A percentile compares a stretch with the other conserved stretches of the same genome.
Evolutionary conservation across 1,284 basidiomycete genomes (phyloP).

Genomic region (Marasmius sp.): DNA sequence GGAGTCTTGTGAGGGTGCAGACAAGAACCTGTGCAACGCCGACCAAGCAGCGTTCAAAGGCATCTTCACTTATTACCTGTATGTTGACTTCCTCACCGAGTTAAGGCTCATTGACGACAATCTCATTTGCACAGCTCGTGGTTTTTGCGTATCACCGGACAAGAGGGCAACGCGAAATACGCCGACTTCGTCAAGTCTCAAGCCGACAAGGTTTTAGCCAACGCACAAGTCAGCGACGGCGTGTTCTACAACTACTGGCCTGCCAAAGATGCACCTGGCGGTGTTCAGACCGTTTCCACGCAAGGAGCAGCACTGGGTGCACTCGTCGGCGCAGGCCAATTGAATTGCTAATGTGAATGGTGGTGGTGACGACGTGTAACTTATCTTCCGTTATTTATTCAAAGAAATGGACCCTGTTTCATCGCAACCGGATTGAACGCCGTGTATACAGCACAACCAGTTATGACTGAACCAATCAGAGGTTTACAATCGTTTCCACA

Average conservation of each 20-base stretch:
- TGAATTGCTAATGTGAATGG: slow-evolving; percentile 13
- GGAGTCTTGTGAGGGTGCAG: slow-evolving; percentile 17
- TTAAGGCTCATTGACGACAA: not conserved
- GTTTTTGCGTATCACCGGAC: slow-evolving; percentile 19
- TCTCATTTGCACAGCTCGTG: slow-evolving; percentile 10
- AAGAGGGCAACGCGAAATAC: slow-evolving; percentile 16
- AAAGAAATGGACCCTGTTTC: too few relatives aligned
- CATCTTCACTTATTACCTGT: slow-evolving; percentile 18
- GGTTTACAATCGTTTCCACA: not conserved
- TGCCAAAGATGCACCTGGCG: slow-evolving; percentile 3
- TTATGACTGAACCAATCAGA: not conserved
- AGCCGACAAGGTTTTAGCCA: slow-evolving; percentile 15
- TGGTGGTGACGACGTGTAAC: too few relatives aligned
- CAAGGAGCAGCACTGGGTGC: slow-evolving; percentile 21
- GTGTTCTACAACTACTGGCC: slow-evolving; percentile 16
- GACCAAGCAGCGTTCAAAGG: slow-evolving; percentile 23
- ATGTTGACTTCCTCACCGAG: not conserved
- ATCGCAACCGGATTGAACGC: too few relatives aligned
- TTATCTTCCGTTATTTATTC: too few relatives aligned
- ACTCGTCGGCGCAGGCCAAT: slow-evolving; percentile 17
- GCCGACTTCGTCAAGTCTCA: slow-evolving; percentile 15
- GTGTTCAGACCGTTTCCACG: slow-evolving; percentile 11
- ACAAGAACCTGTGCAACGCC: slow-evolving; percentile 15
- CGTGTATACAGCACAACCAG: too few relatives aligned
- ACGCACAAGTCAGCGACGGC: slow-evolving; percentile 9